These are phyloP conservation scores for Aspergillus novoparasiticus DNA, from an alignment of 2,329 filamentous ascomycete species.

Conservation along the genomic window DNA sequence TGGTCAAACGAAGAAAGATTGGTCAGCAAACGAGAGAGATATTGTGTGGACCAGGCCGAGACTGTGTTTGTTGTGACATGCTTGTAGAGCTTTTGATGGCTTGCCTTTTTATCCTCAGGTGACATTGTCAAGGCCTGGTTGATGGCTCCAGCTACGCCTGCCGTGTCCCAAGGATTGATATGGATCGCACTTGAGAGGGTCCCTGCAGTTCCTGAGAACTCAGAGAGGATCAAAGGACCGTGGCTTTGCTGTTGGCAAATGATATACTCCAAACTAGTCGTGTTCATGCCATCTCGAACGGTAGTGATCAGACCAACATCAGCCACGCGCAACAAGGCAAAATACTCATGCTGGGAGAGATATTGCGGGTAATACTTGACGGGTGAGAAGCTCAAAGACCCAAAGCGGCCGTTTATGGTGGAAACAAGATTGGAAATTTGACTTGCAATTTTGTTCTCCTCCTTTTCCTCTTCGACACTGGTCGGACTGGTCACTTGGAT, in stretches of 20 bases:
- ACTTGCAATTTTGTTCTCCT: slow-evolving; percentile 80
- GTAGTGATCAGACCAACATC: slow-evolving; percentile 95
- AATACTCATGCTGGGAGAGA: slow-evolving; percentile 85
- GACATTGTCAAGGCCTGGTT: slow-evolving; percentile 79
- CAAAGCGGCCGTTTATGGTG: slow-evolving; percentile 87
- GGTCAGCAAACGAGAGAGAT: slow-evolving; percentile 75
- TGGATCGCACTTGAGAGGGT: slow-evolving; percentile 84
- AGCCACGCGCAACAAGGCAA: slow-evolving; percentile 84
- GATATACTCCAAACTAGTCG: slow-evolving; percentile 91
- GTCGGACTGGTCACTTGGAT: slow-evolving; percentile 94
- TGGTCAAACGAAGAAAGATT: slow-evolving; percentile 78
- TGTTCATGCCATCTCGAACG: slow-evolving; percentile 97
- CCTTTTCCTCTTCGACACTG: slow-evolving; percentile 74
- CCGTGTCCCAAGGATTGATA: slow-evolving; percentile 95
- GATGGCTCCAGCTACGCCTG: slow-evolving; percentile 80
- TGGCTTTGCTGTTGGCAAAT: slow-evolving; percentile 86
- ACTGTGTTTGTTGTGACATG: slow-evolving; percentile 87
- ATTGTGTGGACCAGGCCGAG: slow-evolving; percentile 80
- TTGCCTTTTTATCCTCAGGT: slow-evolving; percentile 62
- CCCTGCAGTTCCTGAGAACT: slow-evolving; percentile 92
- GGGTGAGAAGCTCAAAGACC: slow-evolving; percentile 83
- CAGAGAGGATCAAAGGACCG: slow-evolving; percentile 88
- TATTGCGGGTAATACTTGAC: slow-evolving; percentile 96
- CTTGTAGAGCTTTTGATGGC: slow-evolving; percentile 75
- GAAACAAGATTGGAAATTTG: slow-evolving; percentile 89